A percentile compares a stretch with the other conserved stretches of the same genome.
Evolutionary conservation across 2,329 filamentous ascomycete species (phyloP).

Genomic region (Sclerotinia nivalis): DNA sequence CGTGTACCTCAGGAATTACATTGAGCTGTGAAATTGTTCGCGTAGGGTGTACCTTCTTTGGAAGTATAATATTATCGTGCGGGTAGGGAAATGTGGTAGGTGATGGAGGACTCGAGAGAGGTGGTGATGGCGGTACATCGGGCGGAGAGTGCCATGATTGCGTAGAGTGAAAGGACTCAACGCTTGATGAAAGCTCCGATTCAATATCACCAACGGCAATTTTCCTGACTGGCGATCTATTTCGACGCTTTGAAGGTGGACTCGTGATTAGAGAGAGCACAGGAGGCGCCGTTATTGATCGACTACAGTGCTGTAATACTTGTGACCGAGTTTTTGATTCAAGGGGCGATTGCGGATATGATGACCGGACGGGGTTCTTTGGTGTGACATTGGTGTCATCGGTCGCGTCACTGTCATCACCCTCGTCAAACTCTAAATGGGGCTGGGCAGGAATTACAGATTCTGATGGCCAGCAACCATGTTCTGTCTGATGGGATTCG

Average conservation of each 20-base stretch:
- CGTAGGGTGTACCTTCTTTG: slow-evolving; percentile 40
- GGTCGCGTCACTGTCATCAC: slow-evolving; percentile 36
- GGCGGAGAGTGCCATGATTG: slow-evolving; percentile 54
- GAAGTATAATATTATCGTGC: slow-evolving; percentile 45
- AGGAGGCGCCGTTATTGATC: slow-evolving; percentile 45
- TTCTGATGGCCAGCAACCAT: neutral
- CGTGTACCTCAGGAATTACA: slow-evolving; percentile 33
- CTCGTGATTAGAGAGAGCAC: slow-evolving; percentile 48
- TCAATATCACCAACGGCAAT: slow-evolving; percentile 35
- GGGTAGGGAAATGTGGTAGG: slow-evolving; percentile 45
- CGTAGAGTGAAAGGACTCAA: slow-evolving; percentile 57
- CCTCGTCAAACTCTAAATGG: slow-evolving; percentile 29
- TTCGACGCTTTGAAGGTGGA: slow-evolving; percentile 44
- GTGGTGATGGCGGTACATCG: slow-evolving; percentile 47
- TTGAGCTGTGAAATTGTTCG: slow-evolving; percentile 43
- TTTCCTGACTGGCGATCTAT: slow-evolving; percentile 31
- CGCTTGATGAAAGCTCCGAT: slow-evolving; percentile 48
- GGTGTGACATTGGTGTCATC: slow-evolving; percentile 36
- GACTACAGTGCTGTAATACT: slow-evolving; percentile 40
- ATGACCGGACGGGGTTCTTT: slow-evolving; percentile 30
- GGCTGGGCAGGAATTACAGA: neutral
- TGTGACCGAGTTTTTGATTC: slow-evolving; percentile 38
- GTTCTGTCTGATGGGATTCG: neutral
- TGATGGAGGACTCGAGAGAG: slow-evolving; percentile 47
- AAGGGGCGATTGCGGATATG: slow-evolving; percentile 23